A percentile compares a stretch with the other conserved stretches of the same genome.
phyloP scores from a whole-genome alignment of 2,329 filamentous ascomycete species.

The Lachnellula arida region DNA sequence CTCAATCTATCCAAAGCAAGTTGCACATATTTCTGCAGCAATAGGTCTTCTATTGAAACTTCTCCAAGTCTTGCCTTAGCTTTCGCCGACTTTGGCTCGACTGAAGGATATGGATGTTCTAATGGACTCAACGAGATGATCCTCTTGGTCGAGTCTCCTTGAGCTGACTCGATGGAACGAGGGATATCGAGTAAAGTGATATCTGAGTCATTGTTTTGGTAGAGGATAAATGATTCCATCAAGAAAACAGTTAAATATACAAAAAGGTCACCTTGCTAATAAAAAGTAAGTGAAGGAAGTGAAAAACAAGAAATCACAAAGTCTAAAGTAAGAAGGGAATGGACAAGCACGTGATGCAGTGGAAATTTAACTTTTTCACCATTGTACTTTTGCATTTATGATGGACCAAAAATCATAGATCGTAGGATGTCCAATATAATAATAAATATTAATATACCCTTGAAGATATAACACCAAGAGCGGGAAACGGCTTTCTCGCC shows the following conservation, averaged over 20 bases:
- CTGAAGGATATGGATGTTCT: slow-evolving; percentile 41
- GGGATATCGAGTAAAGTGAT: slow-evolving; percentile 65
- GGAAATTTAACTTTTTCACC: no score
- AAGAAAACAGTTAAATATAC: not conserved
- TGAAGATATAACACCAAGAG: no score
- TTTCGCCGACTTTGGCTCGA: slow-evolving; percentile 48
- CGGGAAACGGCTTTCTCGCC: no score
- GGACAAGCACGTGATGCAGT: not conserved
- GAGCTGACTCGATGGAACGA: slow-evolving; percentile 61
- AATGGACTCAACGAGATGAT: slow-evolving; percentile 38
- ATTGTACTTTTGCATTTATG: no score
- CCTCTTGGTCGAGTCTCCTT: slow-evolving; percentile 35
- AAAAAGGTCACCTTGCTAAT: not conserved
- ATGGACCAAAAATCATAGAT: no score
- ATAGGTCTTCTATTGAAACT: slow-evolving; percentile 21
- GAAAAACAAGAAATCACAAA: not conserved
- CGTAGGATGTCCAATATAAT: no score
- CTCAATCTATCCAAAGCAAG: slow-evolving; percentile 24
- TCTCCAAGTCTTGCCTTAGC: slow-evolving; percentile 20
- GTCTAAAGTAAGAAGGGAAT: not conserved
- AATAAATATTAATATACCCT: no score
- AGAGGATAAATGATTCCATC: slow-evolving; percentile 42
- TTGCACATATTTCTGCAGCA: slow-evolving; percentile 26
- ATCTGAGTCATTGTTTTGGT: slow-evolving; percentile 45
- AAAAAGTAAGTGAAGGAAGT: not conserved